Evolutionary conservation across 1,284 basidiomycete genomes (phyloP).

Genomic region (Tremellales sp.): DNA sequence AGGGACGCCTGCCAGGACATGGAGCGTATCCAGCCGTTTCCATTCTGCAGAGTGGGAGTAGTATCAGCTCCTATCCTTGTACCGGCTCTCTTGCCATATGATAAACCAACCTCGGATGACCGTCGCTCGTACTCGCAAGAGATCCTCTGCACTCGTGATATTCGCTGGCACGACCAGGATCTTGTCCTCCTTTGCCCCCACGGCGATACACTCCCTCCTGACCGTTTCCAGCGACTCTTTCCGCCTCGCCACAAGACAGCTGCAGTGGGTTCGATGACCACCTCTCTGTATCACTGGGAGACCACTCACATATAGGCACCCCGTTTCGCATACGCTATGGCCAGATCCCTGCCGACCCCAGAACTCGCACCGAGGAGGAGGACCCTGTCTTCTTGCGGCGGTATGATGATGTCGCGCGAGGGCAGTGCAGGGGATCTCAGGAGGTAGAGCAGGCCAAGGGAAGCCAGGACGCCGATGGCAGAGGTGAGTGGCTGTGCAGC

Average conservation of each 20-base stretch:
- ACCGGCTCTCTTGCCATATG: no score
- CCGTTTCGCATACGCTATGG: conserved; percentile 65
- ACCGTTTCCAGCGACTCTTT: conserved; percentile 59
- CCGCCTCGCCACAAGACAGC: conserved; percentile 70
- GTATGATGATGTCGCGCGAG: conserved; percentile 40
- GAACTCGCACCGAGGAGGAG: conserved; percentile 75
- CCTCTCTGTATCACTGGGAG: not conserved
- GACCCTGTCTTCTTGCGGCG: conserved; percentile 60
- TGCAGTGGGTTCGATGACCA: conserved; percentile 12
- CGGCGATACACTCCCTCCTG: conserved; percentile 57
- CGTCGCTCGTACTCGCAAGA: conserved; percentile 59
- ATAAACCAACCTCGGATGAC: conserved; percentile 57
- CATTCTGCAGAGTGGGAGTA: conserved; percentile 56
- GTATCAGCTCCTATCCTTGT: not conserved
- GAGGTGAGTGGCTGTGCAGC: conserved; percentile 60
- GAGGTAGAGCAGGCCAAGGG: conserved; percentile 37
- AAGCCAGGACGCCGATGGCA: conserved; percentile 55
- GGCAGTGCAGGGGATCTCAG: conserved; percentile 27
- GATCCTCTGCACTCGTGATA: conserved; percentile 63
- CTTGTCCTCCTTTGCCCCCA: conserved; percentile 32
- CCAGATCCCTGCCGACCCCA: conserved; percentile 74
- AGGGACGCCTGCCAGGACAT: conserved; percentile 81
- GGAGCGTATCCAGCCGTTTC: conserved; percentile 75
- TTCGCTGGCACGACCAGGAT: conserved; percentile 58
- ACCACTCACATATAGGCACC: conserved; percentile 60